phyloP scores from a whole-genome alignment of 768 basidiomycete species.

The Phylloporus arenicola region DNA sequence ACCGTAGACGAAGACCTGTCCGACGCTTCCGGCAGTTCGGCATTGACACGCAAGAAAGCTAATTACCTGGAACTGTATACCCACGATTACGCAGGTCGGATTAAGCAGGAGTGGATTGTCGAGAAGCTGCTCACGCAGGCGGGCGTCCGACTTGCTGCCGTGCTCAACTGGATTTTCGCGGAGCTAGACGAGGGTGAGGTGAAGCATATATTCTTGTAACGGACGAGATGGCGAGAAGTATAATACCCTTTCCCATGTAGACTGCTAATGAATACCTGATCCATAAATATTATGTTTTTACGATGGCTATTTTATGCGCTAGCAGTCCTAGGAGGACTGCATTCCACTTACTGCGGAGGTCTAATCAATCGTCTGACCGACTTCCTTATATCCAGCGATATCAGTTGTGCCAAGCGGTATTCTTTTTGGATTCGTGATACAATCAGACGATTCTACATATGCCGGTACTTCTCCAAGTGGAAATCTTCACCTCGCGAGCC shows the following conservation, averaged over 20 bases:
- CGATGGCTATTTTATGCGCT: no score
- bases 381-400: no score
- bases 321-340: no score
- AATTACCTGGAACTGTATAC: slow-evolving; percentile 72
- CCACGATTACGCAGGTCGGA: slow-evolving; percentile 66
- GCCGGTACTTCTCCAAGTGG: neutral
- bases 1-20: neutral
- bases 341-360: no score
- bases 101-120: slow-evolving; percentile 62
- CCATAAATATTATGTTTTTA: neutral
- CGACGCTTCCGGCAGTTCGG: neutral
- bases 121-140: slow-evolving; percentile 81
- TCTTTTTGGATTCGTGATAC: no score
- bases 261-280: neutral
- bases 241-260: neutral
- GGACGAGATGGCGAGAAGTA: neutral
- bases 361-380: no score
- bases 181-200: slow-evolving; percentile 6
- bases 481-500: neutral
- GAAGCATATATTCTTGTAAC: slow-evolving; percentile 1
- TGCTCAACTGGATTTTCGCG: slow-evolving; percentile 70
- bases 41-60: slow-evolving; percentile 16
- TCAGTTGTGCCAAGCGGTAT: no score
- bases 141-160: slow-evolving; percentile 77
- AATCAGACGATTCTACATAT: no score